Evolutionary conservation across 805 yeast species (phyloP).

Genomic region (Yarrowia bubula): DNA sequence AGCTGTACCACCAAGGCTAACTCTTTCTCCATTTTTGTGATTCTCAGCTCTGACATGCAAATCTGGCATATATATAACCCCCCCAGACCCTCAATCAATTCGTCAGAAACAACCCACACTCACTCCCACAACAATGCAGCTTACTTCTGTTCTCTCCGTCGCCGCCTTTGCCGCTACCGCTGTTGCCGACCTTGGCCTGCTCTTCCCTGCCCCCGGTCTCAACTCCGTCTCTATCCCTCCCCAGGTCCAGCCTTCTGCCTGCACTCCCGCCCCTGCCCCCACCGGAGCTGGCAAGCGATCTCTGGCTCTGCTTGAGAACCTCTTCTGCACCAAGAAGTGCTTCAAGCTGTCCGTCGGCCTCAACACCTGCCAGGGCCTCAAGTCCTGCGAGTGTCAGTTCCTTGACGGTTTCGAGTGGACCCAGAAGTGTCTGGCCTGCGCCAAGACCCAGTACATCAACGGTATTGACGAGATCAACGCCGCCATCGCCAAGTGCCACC

Average conservation of each 20-base stretch:
- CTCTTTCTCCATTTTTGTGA: neutral
- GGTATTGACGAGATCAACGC: slow-evolving; percentile 25
- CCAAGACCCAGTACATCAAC: slow-evolving; percentile 22
- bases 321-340: slow-evolving; percentile 26
- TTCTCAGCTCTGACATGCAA: neutral
- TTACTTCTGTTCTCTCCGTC: slow-evolving; percentile 11
- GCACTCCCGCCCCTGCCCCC: slow-evolving; percentile 17
- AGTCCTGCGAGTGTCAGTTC: slow-evolving; percentile 24
- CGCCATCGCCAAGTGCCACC: slow-evolving; percentile 26
- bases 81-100: neutral
- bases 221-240: slow-evolving; percentile 20
- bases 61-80: neutral
- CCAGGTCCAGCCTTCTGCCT: slow-evolving; percentile 23
- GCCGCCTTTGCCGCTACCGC: slow-evolving; percentile 21
- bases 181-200: slow-evolving; percentile 22
- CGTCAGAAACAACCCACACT: slow-evolving; percentile 5
- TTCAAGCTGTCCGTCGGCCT: slow-evolving; percentile 25
- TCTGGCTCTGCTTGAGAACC: slow-evolving; percentile 8
- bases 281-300: slow-evolving; percentile 6
- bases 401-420: slow-evolving; percentile 22
- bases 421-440: slow-evolving; percentile 24
- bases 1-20: neutral
- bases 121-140: slow-evolving; percentile 17
- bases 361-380: slow-evolving; percentile 23
- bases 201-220: slow-evolving; percentile 17